phyloP scores from a whole-genome alignment of 192 early-diverging fungal genomes.

The Backusella luteola region DNA sequence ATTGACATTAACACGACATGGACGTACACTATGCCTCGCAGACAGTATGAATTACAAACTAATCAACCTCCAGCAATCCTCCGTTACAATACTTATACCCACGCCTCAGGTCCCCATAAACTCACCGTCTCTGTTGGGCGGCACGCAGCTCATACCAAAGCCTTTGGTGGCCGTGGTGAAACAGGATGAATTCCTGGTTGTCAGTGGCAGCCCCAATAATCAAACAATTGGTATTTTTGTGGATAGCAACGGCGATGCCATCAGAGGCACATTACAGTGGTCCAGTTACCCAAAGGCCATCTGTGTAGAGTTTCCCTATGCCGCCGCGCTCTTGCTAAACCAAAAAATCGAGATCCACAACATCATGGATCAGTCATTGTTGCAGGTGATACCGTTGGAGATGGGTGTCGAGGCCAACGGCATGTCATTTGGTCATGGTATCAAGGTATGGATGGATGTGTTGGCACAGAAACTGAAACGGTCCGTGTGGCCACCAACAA shows the following conservation, averaged over 20 bases:
- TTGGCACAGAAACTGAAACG: conserved; percentile 32
- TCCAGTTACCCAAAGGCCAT: conserved; percentile 46
- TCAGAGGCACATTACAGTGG: conserved; percentile 65
- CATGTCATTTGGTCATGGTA: conserved; percentile 51
- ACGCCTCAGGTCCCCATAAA: conserved; percentile 22
- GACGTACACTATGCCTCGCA: conserved; percentile 60
- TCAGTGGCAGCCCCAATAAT: conserved; percentile 39
- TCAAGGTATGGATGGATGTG: conserved; percentile 46
- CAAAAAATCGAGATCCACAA: conserved; percentile 77
- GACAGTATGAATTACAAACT: conserved; percentile 72
- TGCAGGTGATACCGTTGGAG: conserved; percentile 52
- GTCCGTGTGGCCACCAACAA: conserved; percentile 4
- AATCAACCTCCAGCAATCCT: conserved; percentile 39
- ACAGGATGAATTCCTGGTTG: conserved; percentile 72
- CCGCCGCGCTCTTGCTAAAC: conserved; percentile 64
- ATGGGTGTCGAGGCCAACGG: conserved; percentile 44
- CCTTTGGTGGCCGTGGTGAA: conserved; percentile 64
- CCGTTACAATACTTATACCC: conserved; percentile 27
- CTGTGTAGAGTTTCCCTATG: conserved; percentile 78
- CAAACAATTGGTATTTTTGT: conserved; percentile 76
- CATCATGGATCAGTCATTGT: conserved; percentile 57
- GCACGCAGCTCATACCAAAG: conserved; percentile 26
- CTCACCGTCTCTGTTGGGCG: conserved; percentile 3
- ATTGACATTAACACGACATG: conserved; percentile 51
- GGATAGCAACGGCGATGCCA: conserved; percentile 61